phyloP scores from a whole-genome alignment of 345 rosid genomes.

The Bruguiera gymnorhiza region DNA sequence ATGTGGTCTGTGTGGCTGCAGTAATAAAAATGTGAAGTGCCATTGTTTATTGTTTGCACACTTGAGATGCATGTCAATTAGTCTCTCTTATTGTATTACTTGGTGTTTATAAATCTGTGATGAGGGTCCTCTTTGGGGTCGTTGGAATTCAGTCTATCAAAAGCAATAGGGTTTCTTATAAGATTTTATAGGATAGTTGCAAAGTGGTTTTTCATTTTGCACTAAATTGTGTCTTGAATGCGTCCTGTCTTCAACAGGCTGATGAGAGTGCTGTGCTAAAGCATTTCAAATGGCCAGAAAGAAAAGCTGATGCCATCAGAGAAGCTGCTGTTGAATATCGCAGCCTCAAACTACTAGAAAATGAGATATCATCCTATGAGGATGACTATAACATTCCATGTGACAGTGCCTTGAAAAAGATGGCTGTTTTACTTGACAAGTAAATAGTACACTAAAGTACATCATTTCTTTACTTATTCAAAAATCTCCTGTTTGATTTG shows the following conservation, averaged over 20 bases:
- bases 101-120: background rate
- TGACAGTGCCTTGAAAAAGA: conserved; percentile 68
- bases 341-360: conserved; percentile 61
- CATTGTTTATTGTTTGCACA: too few relatives aligned
- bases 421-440: conserved; percentile 77
- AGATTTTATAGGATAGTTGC: background rate
- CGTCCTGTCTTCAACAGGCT: conserved; percentile 40
- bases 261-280: conserved; percentile 89
- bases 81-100: too few relatives aligned
- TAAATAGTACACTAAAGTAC: conserved; percentile 23
- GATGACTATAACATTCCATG: conserved; percentile 55
- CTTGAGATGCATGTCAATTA: too few relatives aligned
- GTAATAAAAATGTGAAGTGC: too few relatives aligned
- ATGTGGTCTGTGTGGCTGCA: background rate
- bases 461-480: conserved; percentile 9
- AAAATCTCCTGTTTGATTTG: background rate
- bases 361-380: conserved; percentile 52
- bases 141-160: background rate
- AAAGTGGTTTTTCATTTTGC: background rate
- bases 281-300: conserved; percentile 96
- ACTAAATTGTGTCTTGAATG: background rate
- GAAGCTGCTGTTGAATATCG: conserved; percentile 91
- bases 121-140: background rate
- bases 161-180: background rate
- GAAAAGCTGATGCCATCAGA: conserved; percentile 79